Base-by-base conservation (phyloP, 176 grass and related monocot genomes). In the Cenchrus purpureus region DNA sequence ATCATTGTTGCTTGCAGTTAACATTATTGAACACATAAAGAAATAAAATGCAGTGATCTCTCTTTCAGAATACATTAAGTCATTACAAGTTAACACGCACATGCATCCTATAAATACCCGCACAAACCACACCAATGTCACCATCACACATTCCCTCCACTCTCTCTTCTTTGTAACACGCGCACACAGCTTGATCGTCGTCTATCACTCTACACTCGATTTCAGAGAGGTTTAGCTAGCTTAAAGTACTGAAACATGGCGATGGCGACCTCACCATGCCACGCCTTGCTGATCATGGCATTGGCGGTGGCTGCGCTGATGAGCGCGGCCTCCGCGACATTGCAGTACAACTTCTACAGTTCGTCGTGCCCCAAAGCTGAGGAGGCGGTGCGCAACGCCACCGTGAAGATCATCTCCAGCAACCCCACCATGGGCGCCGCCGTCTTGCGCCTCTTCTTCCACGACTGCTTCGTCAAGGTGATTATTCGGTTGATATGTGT, bases 361-460 rank as follows among this genome's bases (percentile, higher is more conserved):
- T 75, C 51, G 29, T 37, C 29, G 15, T 75, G 72, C 16, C 72
- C 69, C 20, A 72, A 50, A 28, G 69, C 69, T 2, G 69, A 50
- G 45, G 45, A 25, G 45, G 44, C 45, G 0, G 12, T 72, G 5
- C 45, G 69, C 45, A 14, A 72, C 2, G 45, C 69, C 45, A 72
- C 43, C 20, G 1, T 6, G 11, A 25, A 22, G 19, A 71, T 71
- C 20, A 50, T 72, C 45, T 0, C 10, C 73, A 12, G 9, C 5
- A 10, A 76, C 53, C 73, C 53, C 9, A 76, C 53, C 52, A 76
- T 76, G 73, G 73, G 17, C 32, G 73, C 73, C 10, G 73, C 73
- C 16, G 0, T 76, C 3, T 16, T 76, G 29, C 52, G 29, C 16
- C 53, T 76, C 32, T 76, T 76, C 73, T 76, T 76, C 71, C 71